Conservation (phyloP, 2,329 filamentous ascomycete genomes). For the Phaeosphaeria sp. region DNA sequence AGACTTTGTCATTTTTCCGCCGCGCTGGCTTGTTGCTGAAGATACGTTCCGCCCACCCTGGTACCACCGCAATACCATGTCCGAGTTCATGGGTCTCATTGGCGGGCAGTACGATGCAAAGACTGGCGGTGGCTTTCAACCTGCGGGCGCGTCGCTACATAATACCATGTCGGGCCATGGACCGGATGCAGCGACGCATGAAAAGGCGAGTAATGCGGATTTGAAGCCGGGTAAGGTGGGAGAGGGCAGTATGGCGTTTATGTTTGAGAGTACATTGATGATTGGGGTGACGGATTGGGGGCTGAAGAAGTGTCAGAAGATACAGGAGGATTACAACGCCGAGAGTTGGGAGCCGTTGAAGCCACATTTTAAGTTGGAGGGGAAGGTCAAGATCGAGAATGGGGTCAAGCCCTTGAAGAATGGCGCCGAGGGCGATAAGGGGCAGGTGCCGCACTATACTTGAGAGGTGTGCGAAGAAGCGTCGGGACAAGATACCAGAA, state of each 20-base stretch:
- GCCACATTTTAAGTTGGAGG: slow-evolving; percentile 50
- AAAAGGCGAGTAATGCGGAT: slow-evolving; percentile 63
- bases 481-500: no score
- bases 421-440: slow-evolving; percentile 1
- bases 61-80: slow-evolving; percentile 75
- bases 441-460: slow-evolving; percentile 10
- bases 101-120: slow-evolving; percentile 67
- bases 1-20: slow-evolving; percentile 76
- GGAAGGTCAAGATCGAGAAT: slow-evolving; percentile 35
- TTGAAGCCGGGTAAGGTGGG: slow-evolving; percentile 66
- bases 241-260: slow-evolving; percentile 70
- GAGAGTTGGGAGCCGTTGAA: slow-evolving; percentile 75
- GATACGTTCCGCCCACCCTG: slow-evolving; percentile 75
- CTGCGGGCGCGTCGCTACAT: slow-evolving; percentile 69
- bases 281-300: slow-evolving; percentile 77
- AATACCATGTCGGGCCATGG: slow-evolving; percentile 78
- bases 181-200: slow-evolving; percentile 65
- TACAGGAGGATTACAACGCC: slow-evolving; percentile 75
- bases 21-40: slow-evolving; percentile 72
- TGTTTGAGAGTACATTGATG: slow-evolving; percentile 73
- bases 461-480: background rate
- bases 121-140: slow-evolving; percentile 64
- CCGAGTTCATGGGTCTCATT: slow-evolving; percentile 72
- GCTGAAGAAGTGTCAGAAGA: slow-evolving; percentile 71
- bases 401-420: slow-evolving; percentile 14